Evolutionary conservation across 2,329 filamentous ascomycete genomes (phyloP).

Genomic region (Aschersonia sp.): DNA sequence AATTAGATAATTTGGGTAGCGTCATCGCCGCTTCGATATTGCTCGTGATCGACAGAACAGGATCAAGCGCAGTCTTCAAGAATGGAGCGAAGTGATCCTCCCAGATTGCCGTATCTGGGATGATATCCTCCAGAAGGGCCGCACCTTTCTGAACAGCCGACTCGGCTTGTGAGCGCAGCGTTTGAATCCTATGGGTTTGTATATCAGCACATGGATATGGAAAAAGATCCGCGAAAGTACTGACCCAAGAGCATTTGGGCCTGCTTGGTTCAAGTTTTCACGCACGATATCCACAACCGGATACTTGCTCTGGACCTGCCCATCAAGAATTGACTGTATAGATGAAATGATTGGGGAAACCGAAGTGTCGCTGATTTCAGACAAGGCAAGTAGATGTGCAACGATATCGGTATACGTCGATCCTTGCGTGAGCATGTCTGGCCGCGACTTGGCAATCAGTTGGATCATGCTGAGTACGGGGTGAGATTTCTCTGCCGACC

Average conservation of each 20-base stretch:
- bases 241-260: slow-evolving; percentile 35
- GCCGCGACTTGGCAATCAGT: slow-evolving; percentile 28
- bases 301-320: slow-evolving; percentile 23
- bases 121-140: slow-evolving; percentile 27
- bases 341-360: slow-evolving; percentile 25
- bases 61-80: slow-evolving; percentile 35
- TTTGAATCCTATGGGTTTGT: slow-evolving; percentile 28
- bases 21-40: slow-evolving; percentile 56
- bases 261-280: slow-evolving; percentile 36
- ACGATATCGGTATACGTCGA: slow-evolving; percentile 34
- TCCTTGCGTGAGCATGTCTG: slow-evolving; percentile 28
- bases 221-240: slow-evolving; percentile 7
- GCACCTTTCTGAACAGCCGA: slow-evolving; percentile 14
- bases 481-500: slow-evolving; percentile 12
- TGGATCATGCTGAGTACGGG: slow-evolving; percentile 30
- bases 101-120: slow-evolving; percentile 56
- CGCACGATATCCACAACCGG: slow-evolving; percentile 38
- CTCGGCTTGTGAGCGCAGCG: slow-evolving; percentile 32
- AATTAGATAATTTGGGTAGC: slow-evolving; percentile 23
- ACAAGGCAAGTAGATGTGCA: slow-evolving; percentile 36
- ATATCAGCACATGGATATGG: not conserved
- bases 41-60: slow-evolving; percentile 61
- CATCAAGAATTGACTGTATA: slow-evolving; percentile 31
- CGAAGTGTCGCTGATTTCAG: slow-evolving; percentile 28
- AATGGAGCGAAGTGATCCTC: slow-evolving; percentile 42